Percentiles rank a stretch among this genome's conserved stretches.
phyloP scores from a whole-genome alignment of 2,329 filamentous ascomycete species.

The Fusarium tupiense region DNA sequence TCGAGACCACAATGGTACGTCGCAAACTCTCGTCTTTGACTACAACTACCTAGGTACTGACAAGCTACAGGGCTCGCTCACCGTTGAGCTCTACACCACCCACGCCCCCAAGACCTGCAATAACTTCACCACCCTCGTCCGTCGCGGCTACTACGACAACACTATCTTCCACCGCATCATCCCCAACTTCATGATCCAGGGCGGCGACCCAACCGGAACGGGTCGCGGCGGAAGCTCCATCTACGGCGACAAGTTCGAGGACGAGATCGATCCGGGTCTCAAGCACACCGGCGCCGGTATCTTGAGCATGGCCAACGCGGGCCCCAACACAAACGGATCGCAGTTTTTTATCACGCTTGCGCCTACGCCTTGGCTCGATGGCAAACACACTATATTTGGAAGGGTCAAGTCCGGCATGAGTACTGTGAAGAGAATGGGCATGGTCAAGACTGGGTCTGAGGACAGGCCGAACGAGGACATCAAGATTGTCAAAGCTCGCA shows the following conservation, averaged over 20 bases:
- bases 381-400: slow-evolving; percentile 97
- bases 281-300: slow-evolving; percentile 94
- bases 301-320: slow-evolving; percentile 96
- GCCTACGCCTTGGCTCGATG: slow-evolving; percentile 95
- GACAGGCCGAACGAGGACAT: slow-evolving; percentile 86
- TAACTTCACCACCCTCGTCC: slow-evolving; percentile 85
- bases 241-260: slow-evolving; percentile 92
- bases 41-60: not conserved
- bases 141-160: slow-evolving; percentile 87
- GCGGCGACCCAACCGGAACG: slow-evolving; percentile 92
- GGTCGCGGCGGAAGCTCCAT: slow-evolving; percentile 89
- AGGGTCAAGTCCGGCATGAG: slow-evolving; percentile 85
- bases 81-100: slow-evolving; percentile 86
- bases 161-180: slow-evolving; percentile 95
- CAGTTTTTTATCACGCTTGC: slow-evolving; percentile 98
- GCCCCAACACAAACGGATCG: slow-evolving; percentile 90
- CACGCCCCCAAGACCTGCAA: slow-evolving; percentile 91
- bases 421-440: slow-evolving; percentile 86
- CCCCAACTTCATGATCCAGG: slow-evolving; percentile 95
- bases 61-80: slow-evolving; percentile 75
- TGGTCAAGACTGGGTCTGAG: slow-evolving; percentile 83
- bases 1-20: slow-evolving; percentile 86
- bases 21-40: not conserved
- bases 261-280: slow-evolving; percentile 82
- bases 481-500: slow-evolving; percentile 77